Conservation (phyloP, 2,329 filamentous ascomycete genomes). For the Zasmidium cellare region DNA sequence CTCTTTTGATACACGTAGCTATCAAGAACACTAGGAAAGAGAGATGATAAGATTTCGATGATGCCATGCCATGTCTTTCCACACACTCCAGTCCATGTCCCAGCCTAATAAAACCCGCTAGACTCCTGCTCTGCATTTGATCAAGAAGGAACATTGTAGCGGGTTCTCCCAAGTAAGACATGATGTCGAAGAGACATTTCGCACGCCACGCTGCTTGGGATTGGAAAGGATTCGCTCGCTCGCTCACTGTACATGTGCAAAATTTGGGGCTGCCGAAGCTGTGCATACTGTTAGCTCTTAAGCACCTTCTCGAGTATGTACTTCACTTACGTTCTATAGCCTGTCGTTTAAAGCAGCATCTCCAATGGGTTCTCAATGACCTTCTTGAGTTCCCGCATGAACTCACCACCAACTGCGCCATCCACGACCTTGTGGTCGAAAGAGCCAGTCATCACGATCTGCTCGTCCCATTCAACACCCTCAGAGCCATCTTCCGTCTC, state of each 20-base stretch:
- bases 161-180: not conserved
- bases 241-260: slow-evolving; percentile 24
- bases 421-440: slow-evolving; percentile 99
- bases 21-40: slow-evolving; percentile 8
- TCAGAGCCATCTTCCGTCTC: slow-evolving; percentile 80
- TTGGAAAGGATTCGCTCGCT: slow-evolving; percentile 4
- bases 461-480: slow-evolving; percentile 85
- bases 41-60: not conserved
- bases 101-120: not conserved
- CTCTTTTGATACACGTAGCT: slow-evolving; percentile 18
- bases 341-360: slow-evolving; percentile 70
- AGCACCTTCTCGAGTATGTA: no score
- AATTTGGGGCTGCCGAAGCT: slow-evolving; percentile 5
- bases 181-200: no score
- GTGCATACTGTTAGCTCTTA: not conserved
- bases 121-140: not conserved
- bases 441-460: slow-evolving; percentile 90
- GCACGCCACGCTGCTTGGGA: not conserved
- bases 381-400: slow-evolving; percentile 96
- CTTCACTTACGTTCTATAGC: slow-evolving; percentile 9
- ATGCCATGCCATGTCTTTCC: not conserved
- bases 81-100: slow-evolving; percentile 1
- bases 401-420: slow-evolving; percentile 93
- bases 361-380: slow-evolving; percentile 95
- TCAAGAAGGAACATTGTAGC: not conserved